These are phyloP conservation scores for Backusella tuberculispora DNA, from an alignment of 192 early-diverging fungal species.

Conservation along the genomic window DNA sequence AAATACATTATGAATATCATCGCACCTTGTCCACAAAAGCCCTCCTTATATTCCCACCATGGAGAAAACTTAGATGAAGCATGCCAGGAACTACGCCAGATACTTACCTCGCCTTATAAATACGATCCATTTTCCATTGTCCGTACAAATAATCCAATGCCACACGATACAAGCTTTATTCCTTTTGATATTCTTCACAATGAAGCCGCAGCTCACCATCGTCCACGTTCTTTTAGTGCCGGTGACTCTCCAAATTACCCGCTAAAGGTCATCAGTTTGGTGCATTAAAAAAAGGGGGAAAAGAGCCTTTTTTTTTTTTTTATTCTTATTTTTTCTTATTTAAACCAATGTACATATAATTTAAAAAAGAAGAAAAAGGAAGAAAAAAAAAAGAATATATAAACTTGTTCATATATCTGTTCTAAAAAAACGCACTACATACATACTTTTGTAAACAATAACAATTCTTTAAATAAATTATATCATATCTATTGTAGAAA, in stretches of 20 bases:
- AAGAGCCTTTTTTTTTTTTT: not conserved
- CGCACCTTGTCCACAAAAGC: slow-evolving; percentile 26
- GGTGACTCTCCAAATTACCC: slow-evolving; percentile 11
- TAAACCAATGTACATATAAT: no score
- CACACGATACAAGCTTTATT: slow-evolving; percentile 25
- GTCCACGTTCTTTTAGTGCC: slow-evolving; percentile 22
- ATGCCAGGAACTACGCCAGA: slow-evolving; percentile 26
- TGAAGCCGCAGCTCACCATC: not conserved
- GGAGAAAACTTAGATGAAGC: slow-evolving; percentile 18
- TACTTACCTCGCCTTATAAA: not conserved
- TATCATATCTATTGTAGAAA: not conserved
- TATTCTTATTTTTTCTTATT: not conserved
- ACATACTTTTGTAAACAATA: slow-evolving; percentile 3
- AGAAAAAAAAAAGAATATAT: slow-evolving; percentile 7
- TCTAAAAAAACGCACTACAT: not conserved
- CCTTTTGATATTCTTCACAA: slow-evolving; percentile 6
- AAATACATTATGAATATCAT: slow-evolving; percentile 15
- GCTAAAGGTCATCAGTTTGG: not conserved
- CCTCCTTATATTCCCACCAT: slow-evolving; percentile 7
- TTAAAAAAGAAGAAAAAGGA: not conserved
- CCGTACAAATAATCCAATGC: slow-evolving; percentile 20
- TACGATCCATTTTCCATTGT: slow-evolving; percentile 16
- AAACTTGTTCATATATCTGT: slow-evolving; percentile 12
- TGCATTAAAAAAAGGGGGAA: slow-evolving; percentile 7
- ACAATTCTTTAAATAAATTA: slow-evolving; percentile 4